Base-by-base conservation (phyloP, 257 asterid genomes). In the Rubia yunnanensis region DNA sequence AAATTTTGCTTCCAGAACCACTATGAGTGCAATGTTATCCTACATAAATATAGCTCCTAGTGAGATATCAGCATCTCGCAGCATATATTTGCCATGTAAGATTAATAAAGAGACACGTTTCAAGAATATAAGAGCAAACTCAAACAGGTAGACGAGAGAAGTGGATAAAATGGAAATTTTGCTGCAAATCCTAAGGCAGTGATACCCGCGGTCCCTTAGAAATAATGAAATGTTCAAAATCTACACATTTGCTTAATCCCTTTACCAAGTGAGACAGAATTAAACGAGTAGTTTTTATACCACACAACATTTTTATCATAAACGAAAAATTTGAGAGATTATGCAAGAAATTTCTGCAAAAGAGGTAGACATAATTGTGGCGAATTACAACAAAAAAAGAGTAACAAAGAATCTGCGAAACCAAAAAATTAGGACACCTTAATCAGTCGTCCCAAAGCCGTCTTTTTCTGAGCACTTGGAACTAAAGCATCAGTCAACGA, bases 21-120 rank as follows among this genome's bases (percentile, higher is more conserved):
- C 78, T 70, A 94, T 88, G 66, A 94, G 79, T 8, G 97, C 99
- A 72, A 94, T 85, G 72, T 94, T 94, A 79, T 94, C 99, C 99
- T 94, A 80, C 64, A 73, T 63, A 74, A 58, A 32, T 49, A 52
- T 31, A 67, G 10, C 11, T 26, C 10, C 60, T 28, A 8, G 50
- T 44, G 7, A 44, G 53, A 30, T 39, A 26, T 27, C 44, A 54
- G 50, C 41, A 65, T 66, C 28, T 34, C 0, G 5, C 18, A 30
- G 46, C 59, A n/a, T 48, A 49, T 15, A 35, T 65, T 31, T 23
- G 8, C 5, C 65, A 31, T 5, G 15, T 1, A 41, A 7, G n/a
- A 63, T 11, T 27, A 9, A 3, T 44, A 7, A 22, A 18, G 41
- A 64, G 4, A 44, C n/a, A 64, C 15, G 14, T n/a, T 26, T 44